Base-by-base conservation (phyloP, 495 filamentous ascomycete genomes). In the Tuber umbilicatum region DNA sequence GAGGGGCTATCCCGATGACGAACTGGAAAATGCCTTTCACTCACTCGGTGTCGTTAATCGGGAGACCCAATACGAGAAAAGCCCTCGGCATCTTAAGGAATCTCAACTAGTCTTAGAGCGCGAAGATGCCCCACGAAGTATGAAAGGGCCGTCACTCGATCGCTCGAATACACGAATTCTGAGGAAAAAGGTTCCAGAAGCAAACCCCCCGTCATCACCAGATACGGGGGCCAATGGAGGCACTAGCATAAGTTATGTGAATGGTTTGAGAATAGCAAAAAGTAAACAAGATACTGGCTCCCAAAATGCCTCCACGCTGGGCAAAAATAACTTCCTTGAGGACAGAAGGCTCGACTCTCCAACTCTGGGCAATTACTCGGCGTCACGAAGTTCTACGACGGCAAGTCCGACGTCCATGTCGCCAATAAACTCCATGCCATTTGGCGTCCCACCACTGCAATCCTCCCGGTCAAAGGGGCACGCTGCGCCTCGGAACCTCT, bases 121-220 rank as follows among this genome's bases (percentile, higher is more conserved):
- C 31, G 55, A 64, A 35, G 55, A 35, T 64, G 16, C 27, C 55
- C 27, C 35, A 64, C 55, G 31, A 17, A 35, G 55, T 17, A 6
- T 6, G 55, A 64, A 64, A 35, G 55, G 55, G 55, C 4, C n/a
- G 19, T 64, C 55, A 31, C 55, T 64, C 1, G 55, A 19, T 19
- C 55, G 55, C 55, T 64, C 55, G 35, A 35, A 64, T 64, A 64
- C 55, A 35, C 27, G 31, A 35, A 27, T 64, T 31, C 27, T 64
- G 55, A 64, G 55, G 55, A 64, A 64, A 64, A 64, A 64, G 55
- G 55, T 64, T 64, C 55, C 55, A 35, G 55, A 64, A 16, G 27
- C 55, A 64, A 64, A 27, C 2, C 27, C 55, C n/a, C 55, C 55
- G n/a, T 35, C 55, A 17, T 64, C 55, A 35, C 27, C 55, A 35